phyloP scores from a whole-genome alignment of 2,329 filamentous ascomycete genomes.

The Zalaria obscura region DNA sequence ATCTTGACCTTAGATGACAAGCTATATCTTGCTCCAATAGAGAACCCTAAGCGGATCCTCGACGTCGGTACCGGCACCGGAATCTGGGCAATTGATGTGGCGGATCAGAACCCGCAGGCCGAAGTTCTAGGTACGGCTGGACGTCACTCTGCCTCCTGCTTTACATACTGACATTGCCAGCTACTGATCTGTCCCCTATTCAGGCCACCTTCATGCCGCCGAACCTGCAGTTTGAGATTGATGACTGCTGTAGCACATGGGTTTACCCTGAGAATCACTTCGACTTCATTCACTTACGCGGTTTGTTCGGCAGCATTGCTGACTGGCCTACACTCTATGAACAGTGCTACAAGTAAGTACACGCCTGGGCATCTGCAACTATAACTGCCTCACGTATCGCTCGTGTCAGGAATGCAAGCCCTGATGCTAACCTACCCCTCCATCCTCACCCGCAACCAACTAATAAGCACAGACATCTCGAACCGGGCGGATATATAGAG shows the following conservation, averaged over 20 bases:
- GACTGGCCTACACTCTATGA: conserved; percentile 21
- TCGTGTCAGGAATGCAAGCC: no score
- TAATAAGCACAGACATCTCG: conserved; percentile 8
- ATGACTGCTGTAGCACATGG: conserved; percentile 30
- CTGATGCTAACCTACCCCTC: no score
- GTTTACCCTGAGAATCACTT: conserved; percentile 19
- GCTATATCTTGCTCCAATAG: conserved; percentile 16
- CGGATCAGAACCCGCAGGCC: conserved; percentile 13
- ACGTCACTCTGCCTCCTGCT: background rate
- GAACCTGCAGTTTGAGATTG: conserved; percentile 33
- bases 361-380: background rate
- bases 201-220: conserved; percentile 33
- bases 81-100: conserved; percentile 22
- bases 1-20: conserved; percentile 17
- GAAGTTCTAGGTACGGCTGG: conserved; percentile 25
- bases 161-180: conserved; percentile 3
- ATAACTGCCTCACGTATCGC: no score
- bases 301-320: conserved; percentile 29
- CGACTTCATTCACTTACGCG: conserved; percentile 33
- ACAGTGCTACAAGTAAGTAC: conserved; percentile 11
- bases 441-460: no score
- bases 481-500: conserved; percentile 25
- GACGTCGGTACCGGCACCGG: conserved; percentile 38
- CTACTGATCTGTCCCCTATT: conserved; percentile 33
- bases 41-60: conserved; percentile 17